Percentiles rank a stretch among this genome's conserved stretches.
Evolutionary conservation across 768 basidiomycete species (phyloP).

Genomic region (Lactarius pseudohatsudake): DNA sequence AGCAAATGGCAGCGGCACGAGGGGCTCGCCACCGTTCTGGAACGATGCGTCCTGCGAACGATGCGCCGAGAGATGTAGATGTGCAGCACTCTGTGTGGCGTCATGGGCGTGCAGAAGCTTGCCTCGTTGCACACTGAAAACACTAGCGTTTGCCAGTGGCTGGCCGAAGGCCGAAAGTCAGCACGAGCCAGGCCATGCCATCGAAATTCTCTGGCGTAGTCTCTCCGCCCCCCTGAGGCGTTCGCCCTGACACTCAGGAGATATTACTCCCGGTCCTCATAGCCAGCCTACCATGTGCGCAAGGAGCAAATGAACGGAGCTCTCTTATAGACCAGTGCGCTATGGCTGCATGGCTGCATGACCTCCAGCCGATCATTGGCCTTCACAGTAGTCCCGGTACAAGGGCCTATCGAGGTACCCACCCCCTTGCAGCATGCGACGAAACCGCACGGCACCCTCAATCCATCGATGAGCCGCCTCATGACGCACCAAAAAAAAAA

Average conservation of each 20-base stretch:
- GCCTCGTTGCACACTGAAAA: conserved; percentile 2
- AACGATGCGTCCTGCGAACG: background rate
- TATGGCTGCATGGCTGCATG: background rate
- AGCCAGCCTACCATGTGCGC: conserved; percentile 6
- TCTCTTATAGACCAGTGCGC: background rate
- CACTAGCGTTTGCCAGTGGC: conserved; percentile 1
- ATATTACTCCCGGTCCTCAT: conserved; percentile 5
- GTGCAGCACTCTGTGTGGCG: background rate
- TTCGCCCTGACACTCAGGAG: background rate
- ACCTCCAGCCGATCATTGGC: conserved; percentile 13
- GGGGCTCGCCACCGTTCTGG: conserved; percentile 3
- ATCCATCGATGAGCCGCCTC: conserved; percentile 24
- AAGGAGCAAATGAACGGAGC: conserved; percentile 13
- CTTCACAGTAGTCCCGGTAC: conserved; percentile 7
- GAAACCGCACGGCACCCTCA: background rate
- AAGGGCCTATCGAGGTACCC: conserved; percentile 11
- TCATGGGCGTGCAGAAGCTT: background rate
- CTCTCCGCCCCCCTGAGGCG: background rate
- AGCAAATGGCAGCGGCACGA: conserved; percentile 14
- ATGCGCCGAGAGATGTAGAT: conserved; percentile 2
- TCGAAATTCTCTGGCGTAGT: conserved; percentile 8
- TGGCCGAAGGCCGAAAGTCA: conserved; percentile 16
- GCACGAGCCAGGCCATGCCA: conserved; percentile 7
- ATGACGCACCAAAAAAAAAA: conserved; percentile 20
- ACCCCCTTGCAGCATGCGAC: conserved; percentile 12